Conservation (phyloP, 495 filamentous ascomycete species). For the Usnea hakonensis region DNA sequence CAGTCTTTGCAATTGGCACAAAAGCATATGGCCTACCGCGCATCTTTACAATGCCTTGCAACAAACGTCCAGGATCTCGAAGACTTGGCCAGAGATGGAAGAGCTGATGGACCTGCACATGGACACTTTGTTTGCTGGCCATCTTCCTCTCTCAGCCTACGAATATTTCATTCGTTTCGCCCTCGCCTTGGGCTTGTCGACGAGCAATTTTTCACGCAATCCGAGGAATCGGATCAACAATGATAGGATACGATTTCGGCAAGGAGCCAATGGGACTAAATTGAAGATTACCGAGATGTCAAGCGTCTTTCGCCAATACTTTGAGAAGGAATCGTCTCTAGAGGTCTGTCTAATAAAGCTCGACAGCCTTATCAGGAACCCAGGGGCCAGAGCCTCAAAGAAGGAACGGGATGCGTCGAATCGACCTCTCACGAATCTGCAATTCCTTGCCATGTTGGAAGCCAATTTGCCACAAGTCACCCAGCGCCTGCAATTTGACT, state of each 20-base stretch:
- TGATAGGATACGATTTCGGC: neutral
- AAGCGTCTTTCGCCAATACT: slow-evolving; percentile 14
- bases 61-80: neutral
- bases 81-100: slow-evolving; percentile 17
- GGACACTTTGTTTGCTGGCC: slow-evolving; percentile 11
- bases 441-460: slow-evolving; percentile 11
- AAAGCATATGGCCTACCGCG: slow-evolving; percentile 12
- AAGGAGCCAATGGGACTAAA: slow-evolving; percentile 7
- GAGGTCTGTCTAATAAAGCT: slow-evolving; percentile 10
- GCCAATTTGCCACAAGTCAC: slow-evolving; percentile 2
- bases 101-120: slow-evolving; percentile 14
- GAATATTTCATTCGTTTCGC: slow-evolving; percentile 7
- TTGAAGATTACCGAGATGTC: slow-evolving; percentile 8
- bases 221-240: neutral
- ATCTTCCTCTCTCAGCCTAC: slow-evolving; percentile 10
- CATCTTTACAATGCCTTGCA: slow-evolving; percentile 20
- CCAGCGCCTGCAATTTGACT: slow-evolving; percentile 9
- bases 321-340: slow-evolving; percentile 6
- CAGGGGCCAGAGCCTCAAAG: slow-evolving; percentile 5
- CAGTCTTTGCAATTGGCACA: slow-evolving; percentile 13
- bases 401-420: slow-evolving; percentile 8
- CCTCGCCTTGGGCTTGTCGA: slow-evolving; percentile 8
- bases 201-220: slow-evolving; percentile 7
- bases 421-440: slow-evolving; percentile 10
- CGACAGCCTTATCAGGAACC: slow-evolving; percentile 3